A percentile compares a stretch with the other conserved stretches of the same genome.
phyloP scores from a whole-genome alignment of 179 eudicot species.

The Beta lomatogona region DNA sequence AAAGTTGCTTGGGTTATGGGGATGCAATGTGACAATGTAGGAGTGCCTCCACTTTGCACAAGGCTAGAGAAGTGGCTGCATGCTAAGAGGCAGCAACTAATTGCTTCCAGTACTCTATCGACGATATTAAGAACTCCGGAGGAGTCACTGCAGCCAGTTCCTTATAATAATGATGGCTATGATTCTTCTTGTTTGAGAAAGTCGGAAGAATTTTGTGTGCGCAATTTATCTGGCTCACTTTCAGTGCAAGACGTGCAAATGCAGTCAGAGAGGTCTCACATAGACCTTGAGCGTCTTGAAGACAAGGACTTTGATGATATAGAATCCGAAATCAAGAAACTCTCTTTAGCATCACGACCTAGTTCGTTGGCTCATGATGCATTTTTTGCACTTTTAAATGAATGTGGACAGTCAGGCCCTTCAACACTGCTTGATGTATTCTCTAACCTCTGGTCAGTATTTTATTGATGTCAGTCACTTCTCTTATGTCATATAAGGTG shows the following conservation, averaged over 20 bases:
- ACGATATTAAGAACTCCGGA: conserved; percentile 71
- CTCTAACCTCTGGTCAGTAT: conserved; percentile 70
- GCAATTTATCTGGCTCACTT: conserved; percentile 25
- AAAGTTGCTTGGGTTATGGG: conserved; percentile 74
- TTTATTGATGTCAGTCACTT: background rate
- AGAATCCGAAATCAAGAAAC: conserved; percentile 59
- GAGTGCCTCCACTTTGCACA: conserved; percentile 60
- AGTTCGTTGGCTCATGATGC: conserved; percentile 58
- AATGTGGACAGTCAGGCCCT: conserved; percentile 78
- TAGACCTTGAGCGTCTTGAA: conserved; percentile 25
- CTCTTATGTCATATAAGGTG: background rate
- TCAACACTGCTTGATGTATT: conserved; percentile 60
- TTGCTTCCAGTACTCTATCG: conserved; percentile 60
- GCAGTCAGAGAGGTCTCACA: conserved; percentile 30
- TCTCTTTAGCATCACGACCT: conserved; percentile 59
- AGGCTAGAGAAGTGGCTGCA: conserved; percentile 76
- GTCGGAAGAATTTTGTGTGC: conserved; percentile 32
- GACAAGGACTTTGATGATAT: conserved; percentile 57
- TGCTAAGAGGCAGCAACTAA: conserved; percentile 47
- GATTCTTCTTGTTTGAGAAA: conserved; percentile 37
- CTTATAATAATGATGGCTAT: conserved; percentile 28
- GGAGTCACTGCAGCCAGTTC: conserved; percentile 39
- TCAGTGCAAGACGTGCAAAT: conserved; percentile 31
- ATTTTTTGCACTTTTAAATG: conserved; percentile 56
- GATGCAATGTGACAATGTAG: conserved; percentile 36